These are phyloP conservation scores for Lentinus brumalis DNA, from an alignment of 768 basidiomycete species.

Conservation along the genomic window DNA sequence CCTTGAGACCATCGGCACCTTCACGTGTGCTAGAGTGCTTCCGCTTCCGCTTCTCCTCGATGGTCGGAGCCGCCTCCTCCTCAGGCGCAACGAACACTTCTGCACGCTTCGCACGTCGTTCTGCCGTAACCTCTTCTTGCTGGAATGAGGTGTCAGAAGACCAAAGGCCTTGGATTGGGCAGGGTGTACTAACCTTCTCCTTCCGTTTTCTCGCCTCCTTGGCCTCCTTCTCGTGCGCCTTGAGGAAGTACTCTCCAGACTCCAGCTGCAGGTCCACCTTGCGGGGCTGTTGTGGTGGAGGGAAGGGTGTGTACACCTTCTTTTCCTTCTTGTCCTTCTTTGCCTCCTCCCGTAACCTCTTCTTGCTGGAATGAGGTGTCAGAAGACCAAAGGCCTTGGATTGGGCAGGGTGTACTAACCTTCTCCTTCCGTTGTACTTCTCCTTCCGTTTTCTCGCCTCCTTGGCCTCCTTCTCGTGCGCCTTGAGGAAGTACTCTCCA, in stretches of 20 bases:
- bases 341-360: conserved; percentile 51
- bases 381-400: not conserved
- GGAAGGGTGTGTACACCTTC: conserved; percentile 98
- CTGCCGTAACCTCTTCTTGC: conserved; percentile 78
- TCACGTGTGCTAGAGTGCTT: conserved; percentile 41
- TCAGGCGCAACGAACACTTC: conserved; percentile 86
- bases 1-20: conserved; percentile 37
- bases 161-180: not conserved
- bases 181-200: conserved; percentile 58
- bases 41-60: conserved; percentile 75
- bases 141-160: conserved; percentile 31
- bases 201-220: conserved; percentile 67
- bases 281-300: conserved; percentile 89
- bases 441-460: conserved; percentile 73
- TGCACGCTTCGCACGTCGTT: conserved; percentile 77
- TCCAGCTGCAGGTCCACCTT: conserved; percentile 96
- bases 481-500: conserved; percentile 98
- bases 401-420: conserved; percentile 38
- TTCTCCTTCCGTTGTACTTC: conserved; percentile 83
- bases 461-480: conserved; percentile 78
- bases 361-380: conserved; percentile 62
- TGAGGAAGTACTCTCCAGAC: conserved; percentile 98
- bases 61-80: conserved; percentile 72
- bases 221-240: conserved; percentile 81
- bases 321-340: conserved; percentile 63